These are phyloP conservation scores for Warburgia ugandensis DNA, from an alignment of 164 flowering plant species.

Conservation along the genomic window DNA sequence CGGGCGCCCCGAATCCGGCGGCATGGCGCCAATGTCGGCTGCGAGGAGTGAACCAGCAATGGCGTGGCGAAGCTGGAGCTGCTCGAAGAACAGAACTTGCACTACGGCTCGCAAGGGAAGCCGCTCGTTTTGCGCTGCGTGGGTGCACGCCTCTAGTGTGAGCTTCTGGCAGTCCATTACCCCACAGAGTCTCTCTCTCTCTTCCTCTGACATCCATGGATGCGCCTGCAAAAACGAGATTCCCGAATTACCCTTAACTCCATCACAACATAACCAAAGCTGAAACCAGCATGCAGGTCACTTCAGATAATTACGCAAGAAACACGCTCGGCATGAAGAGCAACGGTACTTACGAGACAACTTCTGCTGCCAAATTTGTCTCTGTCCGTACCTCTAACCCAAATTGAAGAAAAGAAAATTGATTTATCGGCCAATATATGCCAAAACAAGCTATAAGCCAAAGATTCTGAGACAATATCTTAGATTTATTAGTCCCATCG, in stretches of 20 bases:
- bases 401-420: too few species aligned
- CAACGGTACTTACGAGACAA: too few species aligned
- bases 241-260: background rate
- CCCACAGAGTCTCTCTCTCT: conserved; percentile 72
- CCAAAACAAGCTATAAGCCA: too few species aligned
- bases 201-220: conserved; percentile 72
- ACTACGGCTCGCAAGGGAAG: conserved; percentile 83
- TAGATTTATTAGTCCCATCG: too few species aligned
- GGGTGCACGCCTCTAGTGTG: conserved; percentile 93
- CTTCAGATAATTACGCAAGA: too few species aligned
- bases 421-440: too few species aligned
- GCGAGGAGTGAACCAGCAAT: conserved; percentile 71
- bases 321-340: too few species aligned
- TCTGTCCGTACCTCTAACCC: too few species aligned
- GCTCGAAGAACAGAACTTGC: conserved; percentile 94
- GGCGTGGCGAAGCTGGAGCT: conserved; percentile 88
- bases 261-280: background rate
- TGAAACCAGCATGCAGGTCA: too few species aligned
- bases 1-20: conserved; percentile 24
- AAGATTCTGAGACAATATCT: too few species aligned
- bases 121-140: conserved; percentile 97
- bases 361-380: too few species aligned
- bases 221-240: conserved; percentile 49
- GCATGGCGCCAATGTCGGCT: conserved; percentile 35
- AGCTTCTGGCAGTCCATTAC: conserved; percentile 84